These are phyloP conservation scores for Candida hispaniensis DNA, from an alignment of 805 yeast genomes.

Conservation along the genomic window DNA sequence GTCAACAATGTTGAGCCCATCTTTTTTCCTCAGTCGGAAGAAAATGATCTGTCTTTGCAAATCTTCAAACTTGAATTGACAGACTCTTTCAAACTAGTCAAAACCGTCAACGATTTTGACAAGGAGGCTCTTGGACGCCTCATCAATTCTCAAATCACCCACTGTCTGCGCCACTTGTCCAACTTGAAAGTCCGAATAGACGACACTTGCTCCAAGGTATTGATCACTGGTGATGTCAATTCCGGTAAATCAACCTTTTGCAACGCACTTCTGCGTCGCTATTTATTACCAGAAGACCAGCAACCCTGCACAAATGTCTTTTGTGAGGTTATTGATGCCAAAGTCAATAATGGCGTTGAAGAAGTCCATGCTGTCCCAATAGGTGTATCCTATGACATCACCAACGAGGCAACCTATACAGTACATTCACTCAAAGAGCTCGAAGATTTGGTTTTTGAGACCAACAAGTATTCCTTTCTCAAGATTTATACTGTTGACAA, in stretches of 20 bases:
- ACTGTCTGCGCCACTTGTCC: constrained; percentile 53
- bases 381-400: constrained; percentile 35
- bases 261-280: constrained; percentile 71
- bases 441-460: constrained; percentile 59
- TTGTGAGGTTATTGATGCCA: constrained; percentile 83
- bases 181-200: constrained; percentile 74
- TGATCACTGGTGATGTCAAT: constrained; percentile 93
- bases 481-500: constrained; percentile 74
- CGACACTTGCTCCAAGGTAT: constrained; percentile 85
- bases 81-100: constrained; percentile 28
- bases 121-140: constrained; percentile 57
- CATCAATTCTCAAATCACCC: constrained; percentile 55
- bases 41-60: background rate
- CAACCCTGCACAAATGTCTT: constrained; percentile 96
- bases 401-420: constrained; percentile 58
- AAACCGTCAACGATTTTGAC: constrained; percentile 48
- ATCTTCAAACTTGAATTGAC: constrained; percentile 52
- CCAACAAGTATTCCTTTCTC: constrained; percentile 59
- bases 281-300: constrained; percentile 86
- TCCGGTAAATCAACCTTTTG: constrained; percentile 96
- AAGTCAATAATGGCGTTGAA: constrained; percentile 62
- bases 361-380: constrained; percentile 84
- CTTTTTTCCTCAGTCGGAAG: constrained; percentile 23
- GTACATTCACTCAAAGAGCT: constrained; percentile 44
- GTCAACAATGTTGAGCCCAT: constrained; percentile 26